These are phyloP conservation scores for Phytophthora crassamura DNA, from an alignment of 352 stramenopile species.

Conservation along the genomic window DNA sequence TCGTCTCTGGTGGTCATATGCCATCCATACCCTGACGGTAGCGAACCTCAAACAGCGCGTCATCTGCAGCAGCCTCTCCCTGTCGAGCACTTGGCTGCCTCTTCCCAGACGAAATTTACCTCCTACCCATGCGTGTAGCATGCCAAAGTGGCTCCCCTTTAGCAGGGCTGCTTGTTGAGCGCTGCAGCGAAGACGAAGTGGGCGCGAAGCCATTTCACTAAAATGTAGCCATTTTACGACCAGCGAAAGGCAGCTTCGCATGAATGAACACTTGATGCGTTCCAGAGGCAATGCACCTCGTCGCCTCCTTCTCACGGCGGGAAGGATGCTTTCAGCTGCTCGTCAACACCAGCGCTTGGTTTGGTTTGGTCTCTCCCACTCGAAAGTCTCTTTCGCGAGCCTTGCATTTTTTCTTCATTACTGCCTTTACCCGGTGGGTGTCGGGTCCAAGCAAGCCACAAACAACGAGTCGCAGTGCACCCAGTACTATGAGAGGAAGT, in stretches of 20 bases:
- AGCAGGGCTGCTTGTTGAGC: no score
- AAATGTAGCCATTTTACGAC: slow-evolving; percentile 40
- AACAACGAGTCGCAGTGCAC: not conserved
- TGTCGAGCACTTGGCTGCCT: slow-evolving; percentile 1
- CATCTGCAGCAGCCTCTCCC: slow-evolving; percentile 7
- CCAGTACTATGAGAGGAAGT: slow-evolving; percentile 27
- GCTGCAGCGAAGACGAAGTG: no score
- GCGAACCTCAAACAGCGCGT: no score
- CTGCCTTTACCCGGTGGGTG: slow-evolving; percentile 9
- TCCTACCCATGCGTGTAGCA: no score
- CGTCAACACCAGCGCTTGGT: not conserved
- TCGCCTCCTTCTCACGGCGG: slow-evolving; percentile 1
- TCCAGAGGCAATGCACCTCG: no score
- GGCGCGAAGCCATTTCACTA: not conserved
- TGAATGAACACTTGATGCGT: not conserved
- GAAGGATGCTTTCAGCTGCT: slow-evolving; percentile 6
- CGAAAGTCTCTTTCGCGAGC: slow-evolving; percentile 17
- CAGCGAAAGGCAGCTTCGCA: slow-evolving; percentile 37
- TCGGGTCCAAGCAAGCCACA: not conserved
- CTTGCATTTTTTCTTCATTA: slow-evolving; percentile 9
- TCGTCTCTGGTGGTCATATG: not conserved
- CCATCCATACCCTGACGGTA: not conserved
- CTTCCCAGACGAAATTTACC: not conserved
- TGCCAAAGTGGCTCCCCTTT: no score
- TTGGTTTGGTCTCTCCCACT: slow-evolving; percentile 24